Conservation (phyloP, 2,329 filamentous ascomycete species). For the Cytospora piceae region DNA sequence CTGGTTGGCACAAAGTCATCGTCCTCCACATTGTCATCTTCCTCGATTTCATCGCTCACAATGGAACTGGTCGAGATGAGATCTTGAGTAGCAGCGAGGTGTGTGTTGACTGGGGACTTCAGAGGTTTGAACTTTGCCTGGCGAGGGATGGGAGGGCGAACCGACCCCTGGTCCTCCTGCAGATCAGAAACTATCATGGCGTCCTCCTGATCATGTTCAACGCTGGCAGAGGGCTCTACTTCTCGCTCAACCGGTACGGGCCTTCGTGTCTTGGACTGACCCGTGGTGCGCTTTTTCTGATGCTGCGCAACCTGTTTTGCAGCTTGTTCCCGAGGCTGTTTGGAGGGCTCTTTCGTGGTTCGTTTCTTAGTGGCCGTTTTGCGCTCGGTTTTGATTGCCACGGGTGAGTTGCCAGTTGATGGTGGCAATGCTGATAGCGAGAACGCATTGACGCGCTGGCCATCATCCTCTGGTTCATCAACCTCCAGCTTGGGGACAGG, state of each 20-base stretch:
- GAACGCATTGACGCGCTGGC: background rate
- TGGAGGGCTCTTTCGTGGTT: background rate
- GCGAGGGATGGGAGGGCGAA: background rate
- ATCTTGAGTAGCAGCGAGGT: background rate
- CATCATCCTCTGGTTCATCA: background rate
- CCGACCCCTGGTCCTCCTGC: background rate
- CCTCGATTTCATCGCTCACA: background rate
- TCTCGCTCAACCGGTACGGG: no score
- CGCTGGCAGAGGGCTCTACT: background rate
- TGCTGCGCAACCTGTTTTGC: background rate
- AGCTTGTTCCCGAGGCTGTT: background rate
- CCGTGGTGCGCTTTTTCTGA: background rate
- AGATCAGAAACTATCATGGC: background rate
- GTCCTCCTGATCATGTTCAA: background rate
- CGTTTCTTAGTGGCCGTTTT: background rate
- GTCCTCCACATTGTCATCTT: background rate
- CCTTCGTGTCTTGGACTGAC: background rate
- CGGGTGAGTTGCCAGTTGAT: background rate
- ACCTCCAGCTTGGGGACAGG: conserved; percentile 9
- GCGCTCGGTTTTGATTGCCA: background rate
- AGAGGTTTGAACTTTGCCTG: background rate
- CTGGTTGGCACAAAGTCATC: conserved; percentile 10
- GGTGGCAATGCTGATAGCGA: background rate
- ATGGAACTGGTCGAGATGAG: background rate
- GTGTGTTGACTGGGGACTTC: background rate